These are phyloP conservation scores for Blastobotrys elegans DNA, from an alignment of 1,139 yeast genomes.

Conservation along the genomic window DNA sequence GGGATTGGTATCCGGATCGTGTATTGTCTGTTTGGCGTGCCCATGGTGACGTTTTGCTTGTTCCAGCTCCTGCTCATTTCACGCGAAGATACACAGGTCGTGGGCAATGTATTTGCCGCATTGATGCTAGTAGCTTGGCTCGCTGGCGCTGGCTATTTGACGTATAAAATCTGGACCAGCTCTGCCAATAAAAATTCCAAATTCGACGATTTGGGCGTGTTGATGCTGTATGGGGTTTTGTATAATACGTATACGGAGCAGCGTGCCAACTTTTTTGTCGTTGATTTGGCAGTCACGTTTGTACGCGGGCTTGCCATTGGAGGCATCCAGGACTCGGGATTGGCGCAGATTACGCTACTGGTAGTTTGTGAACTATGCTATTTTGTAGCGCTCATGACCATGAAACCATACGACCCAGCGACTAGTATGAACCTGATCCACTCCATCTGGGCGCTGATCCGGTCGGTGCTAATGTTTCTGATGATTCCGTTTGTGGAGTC, in stretches of 20 bases:
- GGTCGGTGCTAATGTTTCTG: constrained; percentile 28
- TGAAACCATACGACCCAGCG: constrained; percentile 30
- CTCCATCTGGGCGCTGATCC: constrained; percentile 22
- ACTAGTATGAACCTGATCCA: constrained; percentile 32
- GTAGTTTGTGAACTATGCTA: constrained; percentile 29
- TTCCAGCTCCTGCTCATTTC: constrained; percentile 31
- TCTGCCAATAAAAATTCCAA: constrained; percentile 23
- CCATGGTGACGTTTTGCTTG: constrained; percentile 30
- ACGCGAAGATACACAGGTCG: constrained; percentile 20
- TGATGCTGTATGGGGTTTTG: constrained; percentile 32
- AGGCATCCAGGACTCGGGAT: constrained; percentile 34
- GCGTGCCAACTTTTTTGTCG: constrained; percentile 20
- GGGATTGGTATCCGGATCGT: constrained; percentile 29
- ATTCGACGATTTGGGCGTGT: constrained; percentile 29
- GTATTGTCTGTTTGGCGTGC: constrained; percentile 29
- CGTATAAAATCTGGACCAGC: constrained; percentile 19
- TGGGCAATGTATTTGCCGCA: constrained; percentile 31
- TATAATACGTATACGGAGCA: constrained; percentile 27
- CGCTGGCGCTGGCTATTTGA: constrained; percentile 20
- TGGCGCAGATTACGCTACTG: constrained; percentile 34
- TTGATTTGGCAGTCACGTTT: constrained; percentile 26
- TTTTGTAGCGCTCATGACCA: constrained; percentile 22
- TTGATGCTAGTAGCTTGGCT: constrained; percentile 29
- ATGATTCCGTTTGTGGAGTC: constrained; percentile 30
- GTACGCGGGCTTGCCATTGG: constrained; percentile 35